These are phyloP conservation scores for Pichia heedii DNA, from an alignment of 805 yeast genomes.

Conservation along the genomic window DNA sequence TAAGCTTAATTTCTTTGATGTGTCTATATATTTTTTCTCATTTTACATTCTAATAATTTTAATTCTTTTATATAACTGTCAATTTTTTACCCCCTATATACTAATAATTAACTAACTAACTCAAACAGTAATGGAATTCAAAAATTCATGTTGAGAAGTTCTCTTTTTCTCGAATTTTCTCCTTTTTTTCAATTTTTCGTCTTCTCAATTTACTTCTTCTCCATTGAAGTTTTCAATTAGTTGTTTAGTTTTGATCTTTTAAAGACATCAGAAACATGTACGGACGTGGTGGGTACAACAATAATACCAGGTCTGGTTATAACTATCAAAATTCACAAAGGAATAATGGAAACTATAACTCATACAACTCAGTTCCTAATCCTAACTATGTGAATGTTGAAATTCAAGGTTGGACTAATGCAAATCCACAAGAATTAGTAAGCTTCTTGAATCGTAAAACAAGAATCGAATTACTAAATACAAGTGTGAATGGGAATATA, in stretches of 20 bases:
- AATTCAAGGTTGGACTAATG: constrained; percentile 76
- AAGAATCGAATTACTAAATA: constrained; percentile 43
- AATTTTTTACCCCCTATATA: neutral
- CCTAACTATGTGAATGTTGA: constrained; percentile 43
- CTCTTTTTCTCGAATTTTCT: neutral
- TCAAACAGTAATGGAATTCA: too few species aligned
- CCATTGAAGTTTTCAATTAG: too few species aligned
- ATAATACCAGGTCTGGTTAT: constrained; percentile 14
- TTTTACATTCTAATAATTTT: too few species aligned
- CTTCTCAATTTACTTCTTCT: too few species aligned
- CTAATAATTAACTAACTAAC: too few species aligned
- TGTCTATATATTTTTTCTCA: neutral
- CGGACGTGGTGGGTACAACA: constrained; percentile 22
- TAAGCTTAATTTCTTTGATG: neutral
- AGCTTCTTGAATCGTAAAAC: constrained; percentile 63
- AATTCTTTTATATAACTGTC: neutral
- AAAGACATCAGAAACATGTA: neutral
- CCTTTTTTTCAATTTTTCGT: too few species aligned
- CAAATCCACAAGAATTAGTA: constrained; percentile 57
- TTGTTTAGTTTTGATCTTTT: too few species aligned
- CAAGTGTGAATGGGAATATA: constrained; percentile 36
- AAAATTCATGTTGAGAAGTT: too few species aligned
- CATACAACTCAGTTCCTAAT: constrained; percentile 15
- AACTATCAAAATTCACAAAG: constrained; percentile 7
- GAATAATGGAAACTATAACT: constrained; percentile 12